Base-by-base conservation (phyloP, 2,329 filamentous ascomycete genomes). In the Pyrenophora teres region DNA sequence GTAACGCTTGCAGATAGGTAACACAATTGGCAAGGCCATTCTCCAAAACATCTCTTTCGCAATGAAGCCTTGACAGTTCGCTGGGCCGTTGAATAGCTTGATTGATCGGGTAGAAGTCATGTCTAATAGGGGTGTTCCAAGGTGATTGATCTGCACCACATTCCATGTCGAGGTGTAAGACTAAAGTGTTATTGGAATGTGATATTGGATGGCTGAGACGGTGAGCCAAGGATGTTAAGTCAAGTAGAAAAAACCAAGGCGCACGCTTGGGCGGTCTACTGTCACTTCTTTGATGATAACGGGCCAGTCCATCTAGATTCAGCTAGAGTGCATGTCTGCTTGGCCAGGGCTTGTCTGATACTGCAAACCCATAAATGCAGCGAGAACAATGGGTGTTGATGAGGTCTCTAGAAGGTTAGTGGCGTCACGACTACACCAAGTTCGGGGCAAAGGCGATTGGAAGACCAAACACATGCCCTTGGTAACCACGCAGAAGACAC, bases 1-100 rank as follows among this genome's bases (percentile, higher is more conserved):
- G 67, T 13, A 73, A 60, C 9, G 60, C 64, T 37, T 68, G 63
- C 12, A 74, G 56, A 30, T 65, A 72, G 2, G 59, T 69, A 12
- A 62, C 65, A 23, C 68, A 71, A 36, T 67, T 69, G 36, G 67
- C 68, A 30, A 73, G 62, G 8, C 63, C 54, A 30, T 55, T 56
- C 13, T 70, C 66, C 9, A 73, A 51, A 6, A 70, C 54, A 0
- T 48, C 43, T 33, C 63, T 65, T 38, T 72, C 67, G 3, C 50
- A 50, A 9, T 56, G 53, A 10, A 71, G 53, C 38, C 33, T 49
- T n/a, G 43, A 40, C 16, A 68, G 19, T 16, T 53, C 40, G 5
- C 23, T 13, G 9, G 44, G 31, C 19, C 39, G 25, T 15, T 38
- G 13, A 9, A 15, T 18, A 12, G 15, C 8, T 15, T 41, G 16